Evolutionary conservation across 2,329 filamentous ascomycete species (phyloP), one percentile per base, ranked within the genome.

Genomic region (Xylaria sp.): DNA sequence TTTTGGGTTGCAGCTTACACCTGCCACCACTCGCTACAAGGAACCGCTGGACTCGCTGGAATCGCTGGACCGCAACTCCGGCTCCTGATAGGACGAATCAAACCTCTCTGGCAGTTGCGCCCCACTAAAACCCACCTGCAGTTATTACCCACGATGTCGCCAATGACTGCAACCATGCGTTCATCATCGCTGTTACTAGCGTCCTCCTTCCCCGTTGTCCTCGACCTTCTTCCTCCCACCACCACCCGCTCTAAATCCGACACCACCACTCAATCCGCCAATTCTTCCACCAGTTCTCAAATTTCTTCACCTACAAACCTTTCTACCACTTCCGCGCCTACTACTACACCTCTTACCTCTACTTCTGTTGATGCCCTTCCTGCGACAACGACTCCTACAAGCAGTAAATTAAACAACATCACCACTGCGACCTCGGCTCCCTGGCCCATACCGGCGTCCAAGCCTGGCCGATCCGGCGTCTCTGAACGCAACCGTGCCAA

Each of bases 101-200:
- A 42, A 42, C 1, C 37, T 42, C 37, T 30, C 23, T 30, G 37
- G 37, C 37, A 42, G 11, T 42, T 9, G 37, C 37, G 9, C 37
- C 37, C 8, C 37, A 42, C 8, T 13, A 42, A 42, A 42, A 9
- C 7, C 23, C 23, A 30, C 23, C 23, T 30, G 23, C 37, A 42
- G 37, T 42, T 42, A 42, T 42, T 49, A n/a, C n/a, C 34, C 53
- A 53, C 61, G 44, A 50, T 30, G 50, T 18, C 54, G 57, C 53
- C 64, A 46, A 63, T 63, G 64, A 62, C 64, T 63, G 63, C 62
- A 61, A 55, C 58, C 16, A 3, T 52, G 30, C 42, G 9, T 10
- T 42, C 37, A 42, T 42, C 11, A 8, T 5, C 37, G 11, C 37
- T 13, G 8, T 42, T 7, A 9, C 35, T 46, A 51, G 7, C 59